Conservation (phyloP, 768 basidiomycete species). For the Mycena floridula region DNA sequence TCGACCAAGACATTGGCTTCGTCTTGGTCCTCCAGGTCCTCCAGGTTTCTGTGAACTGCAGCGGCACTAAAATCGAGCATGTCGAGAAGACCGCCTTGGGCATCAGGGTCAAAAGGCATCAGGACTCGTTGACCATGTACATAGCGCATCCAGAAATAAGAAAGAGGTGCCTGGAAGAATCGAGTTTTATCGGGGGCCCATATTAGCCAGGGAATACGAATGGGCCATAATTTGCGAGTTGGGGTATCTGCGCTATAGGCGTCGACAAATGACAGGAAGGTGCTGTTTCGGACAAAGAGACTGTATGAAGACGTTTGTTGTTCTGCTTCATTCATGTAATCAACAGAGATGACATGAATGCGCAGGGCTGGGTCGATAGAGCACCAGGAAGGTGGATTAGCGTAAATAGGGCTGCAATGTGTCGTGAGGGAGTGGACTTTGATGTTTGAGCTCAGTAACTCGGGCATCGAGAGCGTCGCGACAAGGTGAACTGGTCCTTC, state of each 20-base stretch:
- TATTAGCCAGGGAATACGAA: slow-evolving; percentile 25
- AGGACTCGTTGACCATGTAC: background rate
- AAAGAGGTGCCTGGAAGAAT: slow-evolving; percentile 18
- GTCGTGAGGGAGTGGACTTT: slow-evolving; percentile 15
- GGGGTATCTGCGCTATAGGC: background rate
- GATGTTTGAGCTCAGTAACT: slow-evolving; percentile 3
- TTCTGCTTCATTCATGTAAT: too few species aligned
- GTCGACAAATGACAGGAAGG: slow-evolving; percentile 15
- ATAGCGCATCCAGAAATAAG: slow-evolving; percentile 37
- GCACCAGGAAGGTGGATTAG: too few species aligned
- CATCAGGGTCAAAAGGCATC: background rate
- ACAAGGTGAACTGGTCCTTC: slow-evolving; percentile 2
- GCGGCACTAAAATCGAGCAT: background rate
- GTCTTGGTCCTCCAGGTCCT: background rate
- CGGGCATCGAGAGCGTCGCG: slow-evolving; percentile 12
- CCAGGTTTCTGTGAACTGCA: background rate
- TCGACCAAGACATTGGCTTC: background rate
- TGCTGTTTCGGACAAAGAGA: slow-evolving; percentile 21
- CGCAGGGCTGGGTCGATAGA: too few species aligned
- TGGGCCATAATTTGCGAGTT: too few species aligned
- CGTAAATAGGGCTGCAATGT: slow-evolving; percentile 29
- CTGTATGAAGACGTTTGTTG: too few species aligned
- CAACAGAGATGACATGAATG: too few species aligned
- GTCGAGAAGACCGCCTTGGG: background rate
- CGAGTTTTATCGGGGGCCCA: slow-evolving; percentile 34